Percentiles rank a stretch among this genome's conserved stretches.
These are phyloP conservation scores for Eucalyptus pauciflora DNA, from an alignment of 345 rosid genomes.

Conservation along the genomic window DNA sequence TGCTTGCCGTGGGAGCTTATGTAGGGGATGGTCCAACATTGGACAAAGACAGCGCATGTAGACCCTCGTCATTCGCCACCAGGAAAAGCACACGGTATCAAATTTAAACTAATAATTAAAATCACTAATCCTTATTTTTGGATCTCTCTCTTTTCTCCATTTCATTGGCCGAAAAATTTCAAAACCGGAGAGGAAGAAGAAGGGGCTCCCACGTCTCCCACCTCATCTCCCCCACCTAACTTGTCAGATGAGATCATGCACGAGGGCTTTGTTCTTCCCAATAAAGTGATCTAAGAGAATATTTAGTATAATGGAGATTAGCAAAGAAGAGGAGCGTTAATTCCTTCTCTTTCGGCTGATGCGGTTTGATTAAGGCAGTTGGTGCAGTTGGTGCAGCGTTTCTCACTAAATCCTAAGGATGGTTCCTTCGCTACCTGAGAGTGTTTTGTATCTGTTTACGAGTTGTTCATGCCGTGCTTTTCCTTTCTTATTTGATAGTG, in stretches of 20 bases:
- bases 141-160: background rate
- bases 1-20: background rate
- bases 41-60: background rate
- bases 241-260: background rate
- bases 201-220: background rate
- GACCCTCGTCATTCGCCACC: background rate
- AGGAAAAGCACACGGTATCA: background rate
- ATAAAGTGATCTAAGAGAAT: background rate
- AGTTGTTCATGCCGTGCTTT: too few species aligned
- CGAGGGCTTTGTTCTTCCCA: background rate
- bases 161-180: background rate
- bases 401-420: too few species aligned
- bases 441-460: too few species aligned
- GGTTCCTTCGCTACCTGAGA: too few species aligned
- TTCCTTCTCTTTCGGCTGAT: too few species aligned
- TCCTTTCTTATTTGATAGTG: too few species aligned
- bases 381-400: too few species aligned
- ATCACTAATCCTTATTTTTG: background rate
- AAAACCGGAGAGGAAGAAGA: background rate
- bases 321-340: background rate
- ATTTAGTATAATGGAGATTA: background rate
- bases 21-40: background rate
- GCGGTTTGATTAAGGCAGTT: too few species aligned
- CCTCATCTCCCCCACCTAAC: background rate
- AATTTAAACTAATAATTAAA: background rate